phyloP scores from a whole-genome alignment of 345 rosid species.

The Pelargonium nanum region DNA sequence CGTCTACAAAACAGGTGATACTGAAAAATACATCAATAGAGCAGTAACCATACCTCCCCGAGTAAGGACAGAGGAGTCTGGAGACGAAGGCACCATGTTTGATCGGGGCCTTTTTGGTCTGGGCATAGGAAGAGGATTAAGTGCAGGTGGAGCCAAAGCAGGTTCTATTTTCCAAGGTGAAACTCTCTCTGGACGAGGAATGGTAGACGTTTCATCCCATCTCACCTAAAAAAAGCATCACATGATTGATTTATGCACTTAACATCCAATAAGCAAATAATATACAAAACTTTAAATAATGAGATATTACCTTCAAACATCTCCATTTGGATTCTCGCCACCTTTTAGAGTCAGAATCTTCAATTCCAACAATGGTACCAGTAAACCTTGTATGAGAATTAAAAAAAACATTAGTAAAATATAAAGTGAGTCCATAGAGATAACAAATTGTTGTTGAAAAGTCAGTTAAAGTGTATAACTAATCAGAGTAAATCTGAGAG shows the following conservation, averaged over 20 bases:
- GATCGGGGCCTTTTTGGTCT: conserved; percentile 38
- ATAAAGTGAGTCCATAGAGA: background rate
- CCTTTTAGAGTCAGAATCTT: conserved; percentile 32
- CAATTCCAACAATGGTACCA: conserved; percentile 47
- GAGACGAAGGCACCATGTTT: conserved; percentile 21
- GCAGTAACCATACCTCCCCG: conserved; percentile 27
- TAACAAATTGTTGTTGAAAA: background rate
- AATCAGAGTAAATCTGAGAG: too few relatives aligned
- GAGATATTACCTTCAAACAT: conserved; percentile 38
- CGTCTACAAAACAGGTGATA: background rate
- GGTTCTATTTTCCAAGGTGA: conserved; percentile 52
- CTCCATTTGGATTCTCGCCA: conserved; percentile 62
- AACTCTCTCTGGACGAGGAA: conserved; percentile 39
- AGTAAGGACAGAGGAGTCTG: conserved; percentile 26
- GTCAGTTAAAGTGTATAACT: too few relatives aligned
- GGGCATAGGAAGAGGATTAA: conserved; percentile 26
- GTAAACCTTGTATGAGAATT: conserved; percentile 24
- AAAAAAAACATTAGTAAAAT: conserved; percentile 4
- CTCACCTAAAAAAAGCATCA: conserved; percentile 23
- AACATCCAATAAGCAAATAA: conserved; percentile 1
- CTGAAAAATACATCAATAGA: background rate
- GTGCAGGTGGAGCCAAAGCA: conserved; percentile 31
- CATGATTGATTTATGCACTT: background rate
- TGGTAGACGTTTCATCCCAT: conserved; percentile 44
- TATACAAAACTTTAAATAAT: background rate